These are phyloP conservation scores for Strigomonas culicis DNA, from an alignment of 208 protist genomes.

Conservation along the genomic window DNA sequence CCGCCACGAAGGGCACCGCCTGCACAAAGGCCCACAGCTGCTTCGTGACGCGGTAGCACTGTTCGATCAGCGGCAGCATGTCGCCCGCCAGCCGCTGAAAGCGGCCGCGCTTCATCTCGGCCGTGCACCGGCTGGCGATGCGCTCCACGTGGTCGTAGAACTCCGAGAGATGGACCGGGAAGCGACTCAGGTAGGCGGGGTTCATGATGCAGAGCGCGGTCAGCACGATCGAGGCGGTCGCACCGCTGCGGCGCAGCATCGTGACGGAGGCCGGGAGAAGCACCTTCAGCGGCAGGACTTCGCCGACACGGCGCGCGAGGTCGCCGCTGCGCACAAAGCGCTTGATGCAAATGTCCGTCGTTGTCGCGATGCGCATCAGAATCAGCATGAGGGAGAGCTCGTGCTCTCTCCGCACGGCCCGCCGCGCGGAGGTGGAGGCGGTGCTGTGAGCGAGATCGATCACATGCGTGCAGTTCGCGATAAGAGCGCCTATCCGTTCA, in stretches of 20 bases:
- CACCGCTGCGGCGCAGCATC: conserved; percentile 51
- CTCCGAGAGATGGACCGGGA: conserved; percentile 29
- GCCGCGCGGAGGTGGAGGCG: conserved; percentile 27
- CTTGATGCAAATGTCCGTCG: conserved; percentile 32
- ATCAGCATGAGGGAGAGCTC: conserved; percentile 42
- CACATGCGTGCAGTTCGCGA: conserved; percentile 44
- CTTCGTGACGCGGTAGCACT: conserved; percentile 64
- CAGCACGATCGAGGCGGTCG: conserved; percentile 52
- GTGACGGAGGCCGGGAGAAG: conserved; percentile 45
- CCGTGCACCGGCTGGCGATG: conserved; percentile 46
- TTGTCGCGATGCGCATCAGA: conserved; percentile 52
- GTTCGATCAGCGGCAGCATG: conserved; percentile 68
- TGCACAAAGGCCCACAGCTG: conserved; percentile 77
- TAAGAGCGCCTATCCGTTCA: conserved; percentile 27
- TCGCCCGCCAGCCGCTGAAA: conserved; percentile 79
- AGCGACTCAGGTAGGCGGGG: conserved; percentile 52
- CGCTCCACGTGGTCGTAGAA: conserved; percentile 63
- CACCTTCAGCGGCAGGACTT: conserved; percentile 45
- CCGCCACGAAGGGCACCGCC: conserved; percentile 63
- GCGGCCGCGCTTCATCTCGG: conserved; percentile 65
- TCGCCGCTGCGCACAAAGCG: conserved; percentile 29
- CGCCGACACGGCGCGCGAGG: conserved; percentile 33
- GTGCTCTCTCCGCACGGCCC: conserved; percentile 25
- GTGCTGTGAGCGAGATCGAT: conserved; percentile 75
- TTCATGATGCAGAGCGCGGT: conserved; percentile 57